Percentiles rank a stretch among this genome's conserved stretches.
phyloP scores from a whole-genome alignment of 2,329 filamentous ascomycete genomes.

The Fusarium begoniae region DNA sequence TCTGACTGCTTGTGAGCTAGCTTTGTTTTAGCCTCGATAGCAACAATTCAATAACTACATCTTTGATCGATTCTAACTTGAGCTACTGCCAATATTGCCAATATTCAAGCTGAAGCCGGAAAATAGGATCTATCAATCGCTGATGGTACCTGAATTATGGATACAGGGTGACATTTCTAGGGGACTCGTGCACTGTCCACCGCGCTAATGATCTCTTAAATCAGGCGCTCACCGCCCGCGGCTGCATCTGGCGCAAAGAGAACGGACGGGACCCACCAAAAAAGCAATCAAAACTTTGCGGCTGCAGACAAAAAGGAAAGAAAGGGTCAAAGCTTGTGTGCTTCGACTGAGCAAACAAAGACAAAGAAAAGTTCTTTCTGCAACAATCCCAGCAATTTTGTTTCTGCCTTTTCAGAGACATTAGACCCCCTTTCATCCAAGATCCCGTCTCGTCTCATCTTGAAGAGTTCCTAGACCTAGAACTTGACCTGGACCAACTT shows the following conservation, averaged over 20 bases:
- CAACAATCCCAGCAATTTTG: not conserved
- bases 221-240: constrained; percentile 42
- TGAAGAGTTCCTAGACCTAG: not conserved
- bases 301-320: not conserved
- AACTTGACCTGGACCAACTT: not conserved
- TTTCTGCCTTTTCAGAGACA: not conserved
- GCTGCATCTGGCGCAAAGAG: constrained; percentile 32
- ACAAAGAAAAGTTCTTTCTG: constrained; percentile 15
- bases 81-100: not conserved
- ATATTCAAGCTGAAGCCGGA: not conserved
- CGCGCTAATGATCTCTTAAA: constrained; percentile 5
- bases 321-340: constrained; percentile 17
- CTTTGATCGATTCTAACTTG: too few species aligned
- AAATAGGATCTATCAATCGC: not conserved
- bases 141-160: not conserved
- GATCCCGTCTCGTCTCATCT: not conserved
- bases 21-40: not conserved
- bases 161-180: not conserved
- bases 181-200: not conserved
- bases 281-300: constrained; percentile 36
- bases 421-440: not conserved
- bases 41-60: not conserved
- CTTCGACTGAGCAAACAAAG: constrained; percentile 23
- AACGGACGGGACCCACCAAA: constrained; percentile 20
- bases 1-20: not conserved